Evolutionary conservation across 441 rosid genomes (phyloP), one percentile per base, ranked within the genome.

Genomic region (Gossypium schwendimanii): DNA sequence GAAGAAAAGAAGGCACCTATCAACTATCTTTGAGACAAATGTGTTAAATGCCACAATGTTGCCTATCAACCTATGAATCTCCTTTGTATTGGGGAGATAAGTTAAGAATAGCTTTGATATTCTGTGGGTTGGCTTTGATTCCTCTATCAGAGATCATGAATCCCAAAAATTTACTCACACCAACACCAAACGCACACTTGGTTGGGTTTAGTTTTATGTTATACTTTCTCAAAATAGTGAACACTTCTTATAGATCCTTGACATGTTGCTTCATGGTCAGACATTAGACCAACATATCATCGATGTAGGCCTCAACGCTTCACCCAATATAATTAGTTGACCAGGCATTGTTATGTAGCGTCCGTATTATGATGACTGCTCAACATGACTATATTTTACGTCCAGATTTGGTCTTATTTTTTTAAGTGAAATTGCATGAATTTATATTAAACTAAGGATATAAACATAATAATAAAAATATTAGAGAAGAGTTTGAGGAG

Each of bases 311-410:
- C 14, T 44, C n/a, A 9, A 44, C 3, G 0, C 14, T 44, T 44
- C 49, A 9, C n/a, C 49, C n/a, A 3, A 44, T 44, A 9, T 44
- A n/a, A n/a, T n/a, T n/a, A n/a, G 49, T 44, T 44, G 14, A 44
- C 4, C n/a, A 44, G 94, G 87, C 68, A 33, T 33, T 33, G 39
- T 1, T 33, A 33, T 33, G 8, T 33, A 33, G 39, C 39, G 0
- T 33, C 8, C 1, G 2, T 1, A 33, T 6, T 33, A 33, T 1
- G 36, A 31, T 31, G 36, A 6, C 8, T 31, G 8, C 36, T 33
- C 39, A 33, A 33, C 39, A 6, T 33, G 39, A 33, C 39, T 33
- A 33, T 33, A 33, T 33, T 33, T 33, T 6, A 33, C 8, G 1
- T 33, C 39, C 0, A 33, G 39, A 33, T 33, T 33, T 33, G 39